These are phyloP conservation scores for Blepharisma stoltei DNA, from an alignment of 73 alveolate genomes.

Conservation along the genomic window DNA sequence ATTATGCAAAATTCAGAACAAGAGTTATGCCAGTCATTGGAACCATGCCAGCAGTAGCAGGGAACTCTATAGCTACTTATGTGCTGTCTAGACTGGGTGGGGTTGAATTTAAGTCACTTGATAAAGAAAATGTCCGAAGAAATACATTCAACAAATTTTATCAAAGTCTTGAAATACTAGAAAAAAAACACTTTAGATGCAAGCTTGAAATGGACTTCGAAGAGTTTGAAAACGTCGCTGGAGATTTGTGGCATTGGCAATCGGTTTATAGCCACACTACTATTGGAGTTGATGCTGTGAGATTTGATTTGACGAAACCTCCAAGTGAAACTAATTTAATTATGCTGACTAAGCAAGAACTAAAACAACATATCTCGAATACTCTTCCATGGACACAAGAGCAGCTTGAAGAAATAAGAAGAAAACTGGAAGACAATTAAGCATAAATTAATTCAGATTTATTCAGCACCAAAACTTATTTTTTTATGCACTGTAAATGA, in stretches of 20 bases:
- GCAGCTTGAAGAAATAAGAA: background rate
- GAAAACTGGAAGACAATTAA: background rate
- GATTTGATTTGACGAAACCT: conserved; percentile 38
- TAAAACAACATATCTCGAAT: conserved; percentile 7
- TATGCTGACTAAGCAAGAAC: conserved; percentile 40
- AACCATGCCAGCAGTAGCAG: conserved; percentile 73
- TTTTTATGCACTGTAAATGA: too few species aligned
- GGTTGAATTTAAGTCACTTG: conserved; percentile 30
- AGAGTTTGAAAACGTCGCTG: conserved; percentile 20
- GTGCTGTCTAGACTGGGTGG: conserved; percentile 36
- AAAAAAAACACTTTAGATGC: background rate
- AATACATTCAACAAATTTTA: conserved; percentile 24
- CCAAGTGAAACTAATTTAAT: conserved; percentile 28
- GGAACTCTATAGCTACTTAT: conserved; percentile 58
- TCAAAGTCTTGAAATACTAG: conserved; percentile 1
- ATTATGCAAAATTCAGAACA: conserved; percentile 58
- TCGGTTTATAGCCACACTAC: background rate
- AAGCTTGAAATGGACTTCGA: conserved; percentile 31
- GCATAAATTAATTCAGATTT: too few species aligned
- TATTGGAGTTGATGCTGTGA: conserved; percentile 16
- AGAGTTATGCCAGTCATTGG: conserved; percentile 76
- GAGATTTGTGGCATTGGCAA: conserved; percentile 36
- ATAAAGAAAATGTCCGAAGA: background rate
- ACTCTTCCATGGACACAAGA: conserved; percentile 4
- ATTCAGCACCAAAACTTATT: too few species aligned